Percentiles rank a stretch among this genome's conserved stretches.
phyloP scores from a whole-genome alignment of 257 asterid genomes.

The Nicotiana benthamiana region DNA sequence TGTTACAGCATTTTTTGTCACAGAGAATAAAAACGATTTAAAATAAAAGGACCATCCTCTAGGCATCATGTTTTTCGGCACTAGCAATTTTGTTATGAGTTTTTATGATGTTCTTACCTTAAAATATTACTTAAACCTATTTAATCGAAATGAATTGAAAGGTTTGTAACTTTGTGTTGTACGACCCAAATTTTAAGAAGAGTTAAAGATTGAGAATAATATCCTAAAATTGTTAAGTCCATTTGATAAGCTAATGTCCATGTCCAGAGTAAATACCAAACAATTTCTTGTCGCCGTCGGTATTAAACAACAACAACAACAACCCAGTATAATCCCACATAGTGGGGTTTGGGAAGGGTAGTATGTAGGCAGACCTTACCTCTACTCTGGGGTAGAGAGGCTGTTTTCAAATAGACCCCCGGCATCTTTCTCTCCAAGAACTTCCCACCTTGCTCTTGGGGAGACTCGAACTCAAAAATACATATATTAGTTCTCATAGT shows the following conservation, averaged over 20 bases:
- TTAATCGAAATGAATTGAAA: background rate
- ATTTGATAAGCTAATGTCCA: background rate
- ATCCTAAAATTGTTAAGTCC: background rate
- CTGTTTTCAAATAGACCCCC: too few relatives aligned
- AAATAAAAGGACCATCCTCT: too few relatives aligned
- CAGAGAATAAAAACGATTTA: too few relatives aligned
- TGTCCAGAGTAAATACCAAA: background rate
- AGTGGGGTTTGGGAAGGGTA: too few relatives aligned
- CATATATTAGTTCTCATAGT: background rate
- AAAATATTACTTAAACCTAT: background rate
- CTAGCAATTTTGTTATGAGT: background rate
- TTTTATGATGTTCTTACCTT: background rate
- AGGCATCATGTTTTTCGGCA: background rate
- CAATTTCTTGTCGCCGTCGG: background rate
- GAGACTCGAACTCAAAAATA: too few relatives aligned
- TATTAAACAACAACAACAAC: too few relatives aligned
- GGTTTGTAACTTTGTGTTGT: background rate
- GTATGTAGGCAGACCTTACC: too few relatives aligned
- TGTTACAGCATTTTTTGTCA: too few relatives aligned
- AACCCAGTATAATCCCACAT: too few relatives aligned
- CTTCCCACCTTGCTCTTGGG: too few relatives aligned
- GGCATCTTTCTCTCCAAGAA: too few relatives aligned
- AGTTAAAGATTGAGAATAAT: background rate
- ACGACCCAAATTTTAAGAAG: background rate
- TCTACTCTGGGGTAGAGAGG: too few relatives aligned